Conservation (phyloP, 1,284 basidiomycete genomes). For the Ustilago shanxiensis region DNA sequence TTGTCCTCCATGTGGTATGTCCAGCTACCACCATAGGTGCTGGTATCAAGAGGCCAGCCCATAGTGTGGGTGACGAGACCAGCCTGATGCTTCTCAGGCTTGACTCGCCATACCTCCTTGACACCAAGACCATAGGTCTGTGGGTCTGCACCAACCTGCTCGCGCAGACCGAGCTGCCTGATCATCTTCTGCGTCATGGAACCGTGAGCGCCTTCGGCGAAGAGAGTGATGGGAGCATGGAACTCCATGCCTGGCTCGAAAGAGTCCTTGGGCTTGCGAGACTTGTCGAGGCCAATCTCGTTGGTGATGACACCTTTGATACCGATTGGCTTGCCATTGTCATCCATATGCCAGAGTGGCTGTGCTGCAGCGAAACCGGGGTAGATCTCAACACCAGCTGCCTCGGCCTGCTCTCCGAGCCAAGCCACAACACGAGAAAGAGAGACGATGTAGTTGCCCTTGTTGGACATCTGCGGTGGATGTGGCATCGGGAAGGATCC, state of each 20-base stretch:
- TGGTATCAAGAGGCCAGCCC: conserved; percentile 88
- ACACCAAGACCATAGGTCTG: conserved; percentile 97
- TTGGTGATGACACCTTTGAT: conserved; percentile 91
- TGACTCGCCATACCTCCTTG: conserved; percentile 97
- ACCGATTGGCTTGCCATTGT: conserved; percentile 73
- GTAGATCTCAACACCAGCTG: conserved; percentile 94
- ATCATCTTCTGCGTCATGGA: conserved; percentile 87
- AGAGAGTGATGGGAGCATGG: conserved; percentile 90
- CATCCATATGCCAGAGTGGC: conserved; percentile 80
- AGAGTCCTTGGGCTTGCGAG: conserved; percentile 82
- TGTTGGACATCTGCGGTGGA: conserved; percentile 96
- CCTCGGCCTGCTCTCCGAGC: conserved; percentile 89
- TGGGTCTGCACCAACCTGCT: conserved; percentile 78
- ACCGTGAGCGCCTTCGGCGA: conserved; percentile 96
- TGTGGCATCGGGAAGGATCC: conserved; percentile 88
- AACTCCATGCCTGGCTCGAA: conserved; percentile 99
- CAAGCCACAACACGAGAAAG: conserved; percentile 89
- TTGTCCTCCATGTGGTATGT: conserved; percentile 96
- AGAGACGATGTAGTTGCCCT: conserved; percentile 93
- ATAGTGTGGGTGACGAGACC: conserved; percentile 93
- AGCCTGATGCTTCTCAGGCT: conserved; percentile 80
- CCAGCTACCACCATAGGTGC: conserved; percentile 94
- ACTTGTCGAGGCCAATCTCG: conserved; percentile 90
- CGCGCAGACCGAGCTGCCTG: conserved; percentile 82
- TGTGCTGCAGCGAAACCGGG: conserved; percentile 94